Evolutionary conservation across 306 rosid species (phyloP).

Genomic region (Begonia masoniana): DNA sequence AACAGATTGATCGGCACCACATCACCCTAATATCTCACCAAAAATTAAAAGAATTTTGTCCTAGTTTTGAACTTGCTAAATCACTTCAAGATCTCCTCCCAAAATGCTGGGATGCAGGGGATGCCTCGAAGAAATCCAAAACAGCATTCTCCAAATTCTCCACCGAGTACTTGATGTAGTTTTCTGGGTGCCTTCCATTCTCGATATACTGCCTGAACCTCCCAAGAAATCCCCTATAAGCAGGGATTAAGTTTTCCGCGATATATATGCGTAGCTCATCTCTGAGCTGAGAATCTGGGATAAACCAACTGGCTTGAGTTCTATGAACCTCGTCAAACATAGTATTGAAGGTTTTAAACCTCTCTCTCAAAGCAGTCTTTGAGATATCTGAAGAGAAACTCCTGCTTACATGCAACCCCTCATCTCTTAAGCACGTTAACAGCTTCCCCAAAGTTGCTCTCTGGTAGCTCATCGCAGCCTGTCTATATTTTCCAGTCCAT

Average conservation of each 20-base stretch:
- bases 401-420: too few relatives aligned
- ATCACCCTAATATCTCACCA: conserved; percentile 45
- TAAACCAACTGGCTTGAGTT: conserved; percentile 68
- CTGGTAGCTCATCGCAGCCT: too few relatives aligned
- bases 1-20: conserved; percentile 29
- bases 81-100: conserved; percentile 72
- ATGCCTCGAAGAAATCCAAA: conserved; percentile 77
- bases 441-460: too few relatives aligned
- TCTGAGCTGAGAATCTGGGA: conserved; percentile 75
- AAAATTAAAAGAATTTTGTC: conserved; percentile 74
- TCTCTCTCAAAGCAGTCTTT: conserved; percentile 70
- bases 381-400: conserved; percentile 23
- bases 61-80: conserved; percentile 52
- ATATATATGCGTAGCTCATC: conserved; percentile 68
- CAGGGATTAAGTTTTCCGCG: conserved; percentile 69
- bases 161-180: conserved; percentile 69
- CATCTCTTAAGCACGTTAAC: too few relatives aligned
- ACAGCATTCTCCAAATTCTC: conserved; percentile 67
- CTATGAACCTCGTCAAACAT: conserved; percentile 86
- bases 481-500: too few relatives aligned
- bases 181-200: conserved; percentile 81
- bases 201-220: conserved; percentile 73
- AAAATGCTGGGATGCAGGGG: conserved; percentile 50
- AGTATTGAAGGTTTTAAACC: conserved; percentile 78
- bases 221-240: conserved; percentile 72